phyloP scores from a whole-genome alignment of 2,329 filamentous ascomycete species.

The Fusarium siculi region DNA sequence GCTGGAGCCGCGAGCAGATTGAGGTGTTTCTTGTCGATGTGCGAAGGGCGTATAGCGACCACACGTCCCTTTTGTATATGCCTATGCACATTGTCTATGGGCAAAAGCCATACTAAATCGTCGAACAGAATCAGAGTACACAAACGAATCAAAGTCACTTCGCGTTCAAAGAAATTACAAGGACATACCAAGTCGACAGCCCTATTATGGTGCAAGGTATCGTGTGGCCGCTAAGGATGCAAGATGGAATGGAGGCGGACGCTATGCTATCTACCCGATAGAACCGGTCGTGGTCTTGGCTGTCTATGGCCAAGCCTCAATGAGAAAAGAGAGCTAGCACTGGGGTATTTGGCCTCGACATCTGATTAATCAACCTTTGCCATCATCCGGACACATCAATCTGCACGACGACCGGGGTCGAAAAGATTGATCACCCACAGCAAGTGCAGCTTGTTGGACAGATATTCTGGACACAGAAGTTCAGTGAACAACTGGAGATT shows the following conservation, averaged over 20 bases:
- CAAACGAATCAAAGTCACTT: background rate
- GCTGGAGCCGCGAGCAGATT: constrained; percentile 60
- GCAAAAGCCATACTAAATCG: constrained; percentile 56
- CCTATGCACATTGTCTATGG: constrained; percentile 65
- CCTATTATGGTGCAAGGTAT: background rate
- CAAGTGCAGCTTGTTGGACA: background rate
- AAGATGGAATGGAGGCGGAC: constrained; percentile 9
- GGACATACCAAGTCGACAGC: background rate
- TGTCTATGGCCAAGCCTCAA: background rate
- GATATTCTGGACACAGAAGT: background rate
- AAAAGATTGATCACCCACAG: background rate
- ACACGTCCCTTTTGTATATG: constrained; percentile 62
- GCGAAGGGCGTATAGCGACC: constrained; percentile 59
- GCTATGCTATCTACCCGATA: constrained; percentile 1
- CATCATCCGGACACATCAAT: background rate
- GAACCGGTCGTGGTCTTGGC: background rate
- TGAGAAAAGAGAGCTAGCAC: background rate
- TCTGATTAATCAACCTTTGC: background rate
- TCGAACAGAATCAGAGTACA: background rate
- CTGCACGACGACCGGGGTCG: background rate
- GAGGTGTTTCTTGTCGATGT: constrained; percentile 61
- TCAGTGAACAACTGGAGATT: background rate
- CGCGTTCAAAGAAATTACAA: background rate
- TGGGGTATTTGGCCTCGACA: background rate
- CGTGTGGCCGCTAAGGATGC: constrained; percentile 9